Evolutionary conservation across 768 basidiomycete genomes (phyloP), one percentile per base, ranked within the genome.

Genomic region (Boletus bicolor): DNA sequence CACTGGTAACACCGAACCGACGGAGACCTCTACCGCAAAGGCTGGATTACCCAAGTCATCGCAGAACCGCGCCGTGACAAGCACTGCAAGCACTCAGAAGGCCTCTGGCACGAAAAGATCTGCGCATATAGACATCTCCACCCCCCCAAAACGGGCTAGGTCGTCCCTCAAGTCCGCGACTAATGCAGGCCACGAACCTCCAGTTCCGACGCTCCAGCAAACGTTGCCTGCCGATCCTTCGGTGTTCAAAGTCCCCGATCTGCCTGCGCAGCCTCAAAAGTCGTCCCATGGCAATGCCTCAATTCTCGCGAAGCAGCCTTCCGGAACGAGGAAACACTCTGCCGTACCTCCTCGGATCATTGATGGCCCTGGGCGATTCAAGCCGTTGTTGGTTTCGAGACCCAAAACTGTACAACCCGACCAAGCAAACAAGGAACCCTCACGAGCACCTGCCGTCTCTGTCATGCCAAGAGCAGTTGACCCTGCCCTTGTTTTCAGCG

Each of bases 61-160:
- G 4, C 56, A 49, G 17, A 44, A 21, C 12, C 50, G 6, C 21
- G 19, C 30, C 12, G 32, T 36, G 30, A 24, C 51, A 34, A 51
- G 35, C 15, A 44, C 52, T 5, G 19, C 45, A 14, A 49, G n/a
- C 26, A 46, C 44, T 9, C 38, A 30, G 32, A 38, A 62, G 39
- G 2, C 46, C 12, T 35, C 46, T 1, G 17, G 46, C 35, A 34
- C 56, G 48, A 70, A 68, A 58, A 59, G 57, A 28, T 47, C 47
- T 1, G 59, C 58, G 65, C 65, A 63, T 63, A 67, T 42, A 69
- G 48, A 46, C 37, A 32, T 26, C 30, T 45, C 61, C 30, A 44
- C n/a, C 8, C 37, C 56, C 10, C 39, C 39, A 8, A 68, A 69
- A 53, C 61, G 60, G 38, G 47, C 21, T 11, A 63, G 37, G 52